Evolutionary conservation across 768 basidiomycete genomes (phyloP).

Genomic region (Leccinum pellstonianum): DNA sequence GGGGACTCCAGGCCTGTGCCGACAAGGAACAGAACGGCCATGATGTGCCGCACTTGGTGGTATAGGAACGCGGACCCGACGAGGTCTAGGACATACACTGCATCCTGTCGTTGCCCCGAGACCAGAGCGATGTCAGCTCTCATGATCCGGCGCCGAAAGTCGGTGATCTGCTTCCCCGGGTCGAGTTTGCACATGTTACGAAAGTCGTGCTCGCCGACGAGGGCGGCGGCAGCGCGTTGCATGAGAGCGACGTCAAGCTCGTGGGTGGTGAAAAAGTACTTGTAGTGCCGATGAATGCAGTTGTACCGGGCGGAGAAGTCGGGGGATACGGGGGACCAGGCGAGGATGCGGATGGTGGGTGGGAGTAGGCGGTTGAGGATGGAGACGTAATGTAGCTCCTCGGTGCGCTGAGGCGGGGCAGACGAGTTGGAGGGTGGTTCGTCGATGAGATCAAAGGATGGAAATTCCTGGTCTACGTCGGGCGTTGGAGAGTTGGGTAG

Average conservation of each 20-base stretch:
- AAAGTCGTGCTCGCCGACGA: conserved; percentile 93
- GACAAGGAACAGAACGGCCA: conserved; percentile 87
- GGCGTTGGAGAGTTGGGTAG: neutral
- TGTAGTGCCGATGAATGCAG: conserved; percentile 90
- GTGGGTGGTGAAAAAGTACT: conserved; percentile 85
- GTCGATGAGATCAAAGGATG: conserved; percentile 36
- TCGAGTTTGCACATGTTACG: conserved; percentile 95
- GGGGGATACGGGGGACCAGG: conserved; percentile 86
- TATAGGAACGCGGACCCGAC: conserved; percentile 88
- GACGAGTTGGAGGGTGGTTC: conserved; percentile 38
- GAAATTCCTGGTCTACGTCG: conserved; percentile 15
- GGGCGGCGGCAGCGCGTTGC: conserved; percentile 64
- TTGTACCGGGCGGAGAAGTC: conserved; percentile 87
- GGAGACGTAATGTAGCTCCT: conserved; percentile 73
- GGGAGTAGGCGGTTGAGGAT: conserved; percentile 89
- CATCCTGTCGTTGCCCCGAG: conserved; percentile 32
- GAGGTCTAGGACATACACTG: conserved; percentile 72
- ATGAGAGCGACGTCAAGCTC: conserved; percentile 71
- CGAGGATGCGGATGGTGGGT: conserved; percentile 82
- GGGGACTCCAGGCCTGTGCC: conserved; percentile 79
- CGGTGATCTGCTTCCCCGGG: conserved; percentile 84
- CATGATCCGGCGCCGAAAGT: conserved; percentile 68
- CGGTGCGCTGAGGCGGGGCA: conserved; percentile 25
- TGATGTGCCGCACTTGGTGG: conserved; percentile 94
- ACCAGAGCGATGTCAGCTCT: conserved; percentile 61